Percentiles rank a stretch among this genome's conserved stretches.
These are phyloP conservation scores for Colletotrichum melonis DNA, from an alignment of 2,329 filamentous ascomycete species.

Conservation along the genomic window DNA sequence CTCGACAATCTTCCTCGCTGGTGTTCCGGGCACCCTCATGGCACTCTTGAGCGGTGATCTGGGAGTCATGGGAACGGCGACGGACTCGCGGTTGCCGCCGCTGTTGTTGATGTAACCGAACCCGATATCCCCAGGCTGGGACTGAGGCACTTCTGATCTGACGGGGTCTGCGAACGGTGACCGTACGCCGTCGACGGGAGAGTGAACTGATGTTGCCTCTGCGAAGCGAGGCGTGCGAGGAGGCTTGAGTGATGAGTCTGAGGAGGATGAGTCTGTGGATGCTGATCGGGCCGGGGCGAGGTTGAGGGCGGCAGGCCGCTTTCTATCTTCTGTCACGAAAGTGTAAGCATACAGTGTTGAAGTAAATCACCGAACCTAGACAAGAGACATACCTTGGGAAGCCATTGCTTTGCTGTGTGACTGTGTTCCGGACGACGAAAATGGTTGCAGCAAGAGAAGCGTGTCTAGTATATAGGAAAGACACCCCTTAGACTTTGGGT, in stretches of 20 bases:
- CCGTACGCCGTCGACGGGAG: slow-evolving; percentile 71
- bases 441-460: slow-evolving; percentile 11
- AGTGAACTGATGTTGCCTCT: slow-evolving; percentile 83
- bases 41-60: slow-evolving; percentile 89
- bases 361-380: slow-evolving; percentile 39
- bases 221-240: slow-evolving; percentile 83
- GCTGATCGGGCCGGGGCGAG: slow-evolving; percentile 61
- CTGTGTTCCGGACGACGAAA: slow-evolving; percentile 35
- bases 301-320: slow-evolving; percentile 67
- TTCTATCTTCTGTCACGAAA: slow-evolving; percentile 61
- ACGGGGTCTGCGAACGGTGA: slow-evolving; percentile 72
- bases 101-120: slow-evolving; percentile 86
- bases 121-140: slow-evolving; percentile 86
- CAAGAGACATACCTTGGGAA: slow-evolving; percentile 52
- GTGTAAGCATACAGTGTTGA: slow-evolving; percentile 39
- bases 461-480: slow-evolving; percentile 36
- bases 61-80: slow-evolving; percentile 74
- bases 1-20: slow-evolving; percentile 71
- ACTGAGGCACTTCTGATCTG: slow-evolving; percentile 67
- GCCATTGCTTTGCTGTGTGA: slow-evolving; percentile 44
- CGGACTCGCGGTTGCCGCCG: slow-evolving; percentile 59
- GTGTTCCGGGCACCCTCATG: slow-evolving; percentile 86
- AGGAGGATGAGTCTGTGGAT: slow-evolving; percentile 63
- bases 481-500: slow-evolving; percentile 19
- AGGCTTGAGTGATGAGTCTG: slow-evolving; percentile 69